Evolutionary conservation across 192 early-diverging fungal genomes (phyloP).

Genomic region (Coemansia sp.): DNA sequence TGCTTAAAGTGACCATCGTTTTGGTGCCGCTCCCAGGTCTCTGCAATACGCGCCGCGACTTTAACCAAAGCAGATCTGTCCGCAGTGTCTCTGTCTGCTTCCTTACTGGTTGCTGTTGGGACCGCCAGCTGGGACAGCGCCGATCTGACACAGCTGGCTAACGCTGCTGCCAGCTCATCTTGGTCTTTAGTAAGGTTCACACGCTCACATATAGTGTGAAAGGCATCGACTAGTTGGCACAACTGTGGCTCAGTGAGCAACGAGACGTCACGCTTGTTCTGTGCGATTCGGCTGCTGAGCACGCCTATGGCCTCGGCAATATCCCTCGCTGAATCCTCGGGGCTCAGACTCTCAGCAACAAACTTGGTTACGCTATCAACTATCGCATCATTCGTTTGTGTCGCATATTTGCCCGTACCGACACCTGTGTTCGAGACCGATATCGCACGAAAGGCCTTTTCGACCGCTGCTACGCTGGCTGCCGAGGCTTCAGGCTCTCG

Average conservation of each 20-base stretch:
- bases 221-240: slow-evolving; percentile 15
- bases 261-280: not conserved
- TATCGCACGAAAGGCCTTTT: slow-evolving; percentile 33
- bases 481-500: slow-evolving; percentile 18
- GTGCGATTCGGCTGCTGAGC: slow-evolving; percentile 6
- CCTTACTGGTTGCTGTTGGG: not conserved
- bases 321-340: not conserved
- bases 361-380: not conserved
- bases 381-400: slow-evolving; percentile 3
- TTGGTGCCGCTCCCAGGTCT: slow-evolving; percentile 17
- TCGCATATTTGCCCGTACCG: slow-evolving; percentile 5
- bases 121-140: not conserved
- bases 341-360: not conserved
- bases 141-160: slow-evolving; percentile 16
- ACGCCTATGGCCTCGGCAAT: not conserved
- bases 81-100: not conserved
- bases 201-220: slow-evolving; percentile 20
- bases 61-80: not conserved
- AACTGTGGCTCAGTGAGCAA: slow-evolving; percentile 7
- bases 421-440: not conserved
- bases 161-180: not conserved
- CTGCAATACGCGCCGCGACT: not conserved
- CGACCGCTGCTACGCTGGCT: slow-evolving; percentile 33
- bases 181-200: not conserved
- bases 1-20: slow-evolving; percentile 33